phyloP scores from a whole-genome alignment of 331 rosid genomes.

The Spiraea crenata region DNA sequence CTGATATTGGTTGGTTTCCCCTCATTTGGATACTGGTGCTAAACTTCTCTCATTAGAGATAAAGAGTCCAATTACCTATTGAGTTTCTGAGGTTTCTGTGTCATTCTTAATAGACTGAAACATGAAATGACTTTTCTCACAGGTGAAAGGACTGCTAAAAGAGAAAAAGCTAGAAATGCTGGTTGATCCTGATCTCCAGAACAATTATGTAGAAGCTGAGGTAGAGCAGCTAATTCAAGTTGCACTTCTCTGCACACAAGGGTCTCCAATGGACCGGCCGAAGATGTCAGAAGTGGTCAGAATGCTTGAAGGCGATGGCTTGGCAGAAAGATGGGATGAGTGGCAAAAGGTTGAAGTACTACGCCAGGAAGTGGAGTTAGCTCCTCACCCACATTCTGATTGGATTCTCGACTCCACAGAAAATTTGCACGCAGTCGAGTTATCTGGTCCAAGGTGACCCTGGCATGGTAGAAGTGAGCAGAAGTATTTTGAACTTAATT shows the following conservation, averaged over 20 bases:
- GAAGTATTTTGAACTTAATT: slow-evolving; percentile 47
- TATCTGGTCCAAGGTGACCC: slow-evolving; percentile 98
- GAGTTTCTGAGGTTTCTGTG: not conserved
- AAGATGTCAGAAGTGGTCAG: slow-evolving; percentile 99
- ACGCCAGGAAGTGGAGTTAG: slow-evolving; percentile 89
- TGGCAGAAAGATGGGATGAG: slow-evolving; percentile 99
- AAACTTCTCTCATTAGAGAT: not conserved
- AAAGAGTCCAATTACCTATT: not conserved
- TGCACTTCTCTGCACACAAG: slow-evolving; percentile 97
- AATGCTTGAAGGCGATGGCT: slow-evolving; percentile 99
- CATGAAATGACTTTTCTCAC: slow-evolving; percentile 21
- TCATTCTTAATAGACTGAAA: not conserved
- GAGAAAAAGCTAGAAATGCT: slow-evolving; percentile 96
- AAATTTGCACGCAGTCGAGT: slow-evolving; percentile 94
- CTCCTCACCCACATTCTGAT: slow-evolving; percentile 88
- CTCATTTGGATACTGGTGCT: not conserved
- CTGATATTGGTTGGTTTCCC: not conserved
- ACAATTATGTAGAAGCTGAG: slow-evolving; percentile 78
- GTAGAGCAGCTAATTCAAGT: slow-evolving; percentile 99
- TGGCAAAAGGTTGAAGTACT: slow-evolving; percentile 98
- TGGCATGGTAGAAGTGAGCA: slow-evolving; percentile 36
- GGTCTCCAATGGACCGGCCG: slow-evolving; percentile 94
- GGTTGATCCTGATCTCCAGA: slow-evolving; percentile 95
- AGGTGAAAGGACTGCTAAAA: slow-evolving; percentile 96
- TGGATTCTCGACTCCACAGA: slow-evolving; percentile 98